phyloP scores from a whole-genome alignment of 2,329 filamentous ascomycete species.

The Pleurostoma richardsiae region DNA sequence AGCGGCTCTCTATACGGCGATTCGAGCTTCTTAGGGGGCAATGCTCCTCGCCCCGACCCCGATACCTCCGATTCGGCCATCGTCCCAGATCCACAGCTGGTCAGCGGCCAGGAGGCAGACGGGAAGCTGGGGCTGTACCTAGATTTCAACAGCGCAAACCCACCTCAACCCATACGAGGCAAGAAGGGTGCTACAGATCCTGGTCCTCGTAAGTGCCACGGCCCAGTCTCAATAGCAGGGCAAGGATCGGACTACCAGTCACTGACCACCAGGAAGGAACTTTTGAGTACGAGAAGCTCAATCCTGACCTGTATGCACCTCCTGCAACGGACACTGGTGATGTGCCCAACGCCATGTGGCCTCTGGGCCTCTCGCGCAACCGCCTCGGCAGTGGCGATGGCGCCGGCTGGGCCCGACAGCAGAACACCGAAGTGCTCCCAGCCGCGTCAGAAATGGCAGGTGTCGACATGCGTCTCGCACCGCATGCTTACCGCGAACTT shows the following conservation, averaged over 20 bases:
- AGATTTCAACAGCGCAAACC: conserved; percentile 44
- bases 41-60: conserved; percentile 27
- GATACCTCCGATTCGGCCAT: conserved; percentile 28
- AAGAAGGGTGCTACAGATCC: conserved; percentile 42
- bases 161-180: conserved; percentile 53
- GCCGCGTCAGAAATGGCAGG: conserved; percentile 46
- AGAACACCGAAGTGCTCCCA: conserved; percentile 47
- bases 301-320: conserved; percentile 48
- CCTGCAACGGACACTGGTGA: conserved; percentile 47
- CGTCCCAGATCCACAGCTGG: conserved; percentile 32
- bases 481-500: conserved; percentile 55
- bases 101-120: conserved; percentile 44
- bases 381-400: conserved; percentile 33
- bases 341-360: conserved; percentile 45
- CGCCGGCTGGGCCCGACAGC: conserved; percentile 50
- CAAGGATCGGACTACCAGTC: too few relatives aligned
- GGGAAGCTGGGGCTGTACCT: conserved; percentile 45
- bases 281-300: conserved; percentile 42
- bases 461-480: conserved; percentile 54
- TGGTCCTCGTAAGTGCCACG: conserved; percentile 35
- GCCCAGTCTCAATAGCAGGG: not conserved
- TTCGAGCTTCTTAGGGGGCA: conserved; percentile 31
- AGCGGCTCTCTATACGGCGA: conserved; percentile 35
- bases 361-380: conserved; percentile 46
- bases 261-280: conserved; percentile 23